Conservation (phyloP, 2,329 filamentous ascomycete species). For the Diaporthe destruens region DNA sequence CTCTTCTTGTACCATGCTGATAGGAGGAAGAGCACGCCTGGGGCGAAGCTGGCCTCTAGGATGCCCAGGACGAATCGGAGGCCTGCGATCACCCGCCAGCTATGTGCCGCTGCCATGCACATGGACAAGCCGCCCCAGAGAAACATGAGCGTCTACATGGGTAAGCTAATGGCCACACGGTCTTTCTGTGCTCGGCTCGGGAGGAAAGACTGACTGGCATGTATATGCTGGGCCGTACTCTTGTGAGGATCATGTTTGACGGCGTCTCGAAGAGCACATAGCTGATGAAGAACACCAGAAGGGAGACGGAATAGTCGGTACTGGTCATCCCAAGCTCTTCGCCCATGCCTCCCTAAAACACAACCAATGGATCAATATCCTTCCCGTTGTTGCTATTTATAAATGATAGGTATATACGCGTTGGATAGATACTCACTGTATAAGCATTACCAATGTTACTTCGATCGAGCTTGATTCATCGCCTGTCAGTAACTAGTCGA, state of each 20-base stretch:
- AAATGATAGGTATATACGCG: too few species aligned
- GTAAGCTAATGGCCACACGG: not conserved
- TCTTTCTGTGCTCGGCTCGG: accelerated
- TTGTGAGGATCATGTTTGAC: constrained; percentile 59
- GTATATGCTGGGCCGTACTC: constrained; percentile 55
- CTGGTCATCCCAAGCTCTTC: constrained; percentile 56
- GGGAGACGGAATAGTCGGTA: constrained; percentile 57
- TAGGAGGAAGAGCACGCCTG: constrained; percentile 69
- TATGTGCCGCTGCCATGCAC: constrained; percentile 55
- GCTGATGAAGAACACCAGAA: constrained; percentile 55
- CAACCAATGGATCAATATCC: not conserved
- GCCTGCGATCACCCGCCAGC: constrained; percentile 44
- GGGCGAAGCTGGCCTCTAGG: constrained; percentile 68
- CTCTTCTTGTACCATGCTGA: constrained; percentile 71
- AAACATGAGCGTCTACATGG: constrained; percentile 50
- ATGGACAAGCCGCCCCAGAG: constrained; percentile 56
- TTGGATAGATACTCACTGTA: constrained; percentile 48
- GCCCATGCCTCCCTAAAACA: constrained; percentile 49
- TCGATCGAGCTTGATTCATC: constrained; percentile 24
- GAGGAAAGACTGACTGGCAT: constrained; percentile 46
- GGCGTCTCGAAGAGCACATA: constrained; percentile 60
- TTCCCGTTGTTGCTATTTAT: not conserved
- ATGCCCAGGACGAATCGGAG: constrained; percentile 64
- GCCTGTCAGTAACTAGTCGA: not conserved
- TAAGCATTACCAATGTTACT: constrained; percentile 53